phyloP scores from a whole-genome alignment of 176 grass and related monocot species.

The Zizania latifolia region DNA sequence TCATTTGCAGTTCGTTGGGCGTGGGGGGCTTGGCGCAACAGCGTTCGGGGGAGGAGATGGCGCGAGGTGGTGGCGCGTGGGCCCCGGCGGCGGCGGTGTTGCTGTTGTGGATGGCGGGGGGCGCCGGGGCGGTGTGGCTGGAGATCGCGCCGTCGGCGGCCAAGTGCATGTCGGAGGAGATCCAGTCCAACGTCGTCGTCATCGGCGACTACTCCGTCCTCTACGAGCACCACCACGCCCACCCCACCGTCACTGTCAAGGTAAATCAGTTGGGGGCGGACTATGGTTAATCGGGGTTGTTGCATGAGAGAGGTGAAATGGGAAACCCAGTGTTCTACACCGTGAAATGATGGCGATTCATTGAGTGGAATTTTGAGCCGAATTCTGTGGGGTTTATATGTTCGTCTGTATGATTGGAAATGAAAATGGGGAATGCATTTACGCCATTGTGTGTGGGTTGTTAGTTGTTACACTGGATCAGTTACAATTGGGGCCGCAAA shows the following conservation, averaged over 20 bases:
- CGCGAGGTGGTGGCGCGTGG: slow-evolving; percentile 25
- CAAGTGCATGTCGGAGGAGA: slow-evolving; percentile 80
- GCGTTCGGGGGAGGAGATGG: slow-evolving; percentile 8
- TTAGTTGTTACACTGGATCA: background rate
- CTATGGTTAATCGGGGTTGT: background rate
- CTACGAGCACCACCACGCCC: slow-evolving; percentile 40
- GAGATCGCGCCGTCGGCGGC: slow-evolving; percentile 46
- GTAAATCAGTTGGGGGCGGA: slow-evolving; percentile 8
- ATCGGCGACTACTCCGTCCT: slow-evolving; percentile 68
- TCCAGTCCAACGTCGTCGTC: slow-evolving; percentile 67
- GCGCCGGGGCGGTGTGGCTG: slow-evolving; percentile 59
- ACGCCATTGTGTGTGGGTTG: background rate
- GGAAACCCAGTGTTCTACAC: too few relatives aligned
- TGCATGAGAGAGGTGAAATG: background rate
- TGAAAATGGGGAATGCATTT: background rate
- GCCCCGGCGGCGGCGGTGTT: background rate
- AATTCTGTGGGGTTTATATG: background rate
- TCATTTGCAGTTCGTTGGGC: too few relatives aligned
- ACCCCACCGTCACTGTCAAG: slow-evolving; percentile 59
- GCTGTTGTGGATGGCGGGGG: slow-evolving; percentile 26
- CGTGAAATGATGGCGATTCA: background rate
- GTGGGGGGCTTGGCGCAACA: background rate
- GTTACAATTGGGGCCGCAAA: background rate
- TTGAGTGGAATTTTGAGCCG: background rate
- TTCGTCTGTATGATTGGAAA: background rate